phyloP scores from a whole-genome alignment of 441 rosid species.

The Euphorbia neoarborescens region DNA sequence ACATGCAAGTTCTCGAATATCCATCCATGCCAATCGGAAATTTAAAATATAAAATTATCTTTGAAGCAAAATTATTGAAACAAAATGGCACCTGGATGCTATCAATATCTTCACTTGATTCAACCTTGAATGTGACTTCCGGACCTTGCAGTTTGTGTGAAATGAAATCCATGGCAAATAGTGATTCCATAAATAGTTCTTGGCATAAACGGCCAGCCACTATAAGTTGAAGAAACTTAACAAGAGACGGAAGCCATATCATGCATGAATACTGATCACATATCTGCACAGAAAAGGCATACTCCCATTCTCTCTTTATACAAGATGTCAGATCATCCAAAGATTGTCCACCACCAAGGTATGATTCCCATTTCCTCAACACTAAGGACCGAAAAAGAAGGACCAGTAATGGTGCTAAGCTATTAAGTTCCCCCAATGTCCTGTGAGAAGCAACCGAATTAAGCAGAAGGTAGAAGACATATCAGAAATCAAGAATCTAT shows the following conservation, averaged over 20 bases:
- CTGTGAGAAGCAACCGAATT: slow-evolving; percentile 37
- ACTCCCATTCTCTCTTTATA: slow-evolving; percentile 72
- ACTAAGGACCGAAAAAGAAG: slow-evolving; percentile 66
- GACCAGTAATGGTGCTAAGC: slow-evolving; percentile 71
- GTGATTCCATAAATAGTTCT: slow-evolving; percentile 40
- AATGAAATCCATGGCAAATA: slow-evolving; percentile 52
- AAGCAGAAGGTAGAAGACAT: slow-evolving; percentile 13
- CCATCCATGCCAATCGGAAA: neutral
- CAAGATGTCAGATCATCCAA: slow-evolving; percentile 32
- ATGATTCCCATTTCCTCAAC: slow-evolving; percentile 44
- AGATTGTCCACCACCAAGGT: slow-evolving; percentile 26
- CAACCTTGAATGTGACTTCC: slow-evolving; percentile 55
- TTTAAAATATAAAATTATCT: neutral
- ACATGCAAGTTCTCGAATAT: neutral
- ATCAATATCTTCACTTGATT: slow-evolving; percentile 50
- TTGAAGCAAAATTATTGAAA: slow-evolving; percentile 14
- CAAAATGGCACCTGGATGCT: slow-evolving; percentile 58
- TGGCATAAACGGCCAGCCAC: slow-evolving; percentile 31
- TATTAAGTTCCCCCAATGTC: slow-evolving; percentile 68
- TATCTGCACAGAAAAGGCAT: slow-evolving; percentile 62
- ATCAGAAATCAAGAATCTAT: slow-evolving; percentile 6
- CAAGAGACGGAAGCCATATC: slow-evolving; percentile 85
- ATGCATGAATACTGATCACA: slow-evolving; percentile 70
- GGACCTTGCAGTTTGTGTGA: slow-evolving; percentile 72
- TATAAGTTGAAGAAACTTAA: slow-evolving; percentile 46